A percentile compares a stretch with the other conserved stretches of the same genome.
Evolutionary conservation across 306 rosid species (phyloP).

Genomic region (Acacia crassicarpa): DNA sequence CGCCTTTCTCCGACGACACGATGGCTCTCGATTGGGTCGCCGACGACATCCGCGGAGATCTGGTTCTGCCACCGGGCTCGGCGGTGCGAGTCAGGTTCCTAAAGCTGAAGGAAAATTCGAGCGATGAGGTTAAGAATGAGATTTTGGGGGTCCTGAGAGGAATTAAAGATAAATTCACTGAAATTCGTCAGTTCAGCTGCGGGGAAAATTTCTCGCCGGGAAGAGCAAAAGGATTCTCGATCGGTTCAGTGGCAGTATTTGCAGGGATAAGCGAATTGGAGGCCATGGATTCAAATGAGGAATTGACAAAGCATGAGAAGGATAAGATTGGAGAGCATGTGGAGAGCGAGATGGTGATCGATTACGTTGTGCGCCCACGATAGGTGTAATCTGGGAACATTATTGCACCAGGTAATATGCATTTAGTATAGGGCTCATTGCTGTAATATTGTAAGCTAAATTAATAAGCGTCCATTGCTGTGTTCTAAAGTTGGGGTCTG

Average conservation of each 20-base stretch:
- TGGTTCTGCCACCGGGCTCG: slow-evolving; percentile 38
- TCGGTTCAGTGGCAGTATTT: slow-evolving; percentile 60
- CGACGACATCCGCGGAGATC: slow-evolving; percentile 5
- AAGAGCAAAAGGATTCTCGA: slow-evolving; percentile 69
- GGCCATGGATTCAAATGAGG: slow-evolving; percentile 43
- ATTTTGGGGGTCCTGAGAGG: slow-evolving; percentile 49
- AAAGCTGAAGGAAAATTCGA: slow-evolving; percentile 59
- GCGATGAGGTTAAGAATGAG: slow-evolving; percentile 38
- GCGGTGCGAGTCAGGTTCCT: slow-evolving; percentile 50
- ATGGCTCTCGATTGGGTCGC: slow-evolving; percentile 81
- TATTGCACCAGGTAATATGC: slow-evolving; percentile 10
- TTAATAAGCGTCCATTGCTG: neutral
- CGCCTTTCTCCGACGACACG: slow-evolving; percentile 44
- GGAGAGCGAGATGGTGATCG: slow-evolving; percentile 48
- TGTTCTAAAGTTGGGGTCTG: neutral
- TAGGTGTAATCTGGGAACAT: slow-evolving; percentile 28
- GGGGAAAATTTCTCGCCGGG: slow-evolving; percentile 76
- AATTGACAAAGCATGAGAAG: slow-evolving; percentile 38
- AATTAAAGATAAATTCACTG: slow-evolving; percentile 37
- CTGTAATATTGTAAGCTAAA: neutral
- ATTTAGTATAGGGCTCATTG: neutral
- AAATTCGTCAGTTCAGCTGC: slow-evolving; percentile 40
- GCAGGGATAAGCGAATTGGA: slow-evolving; percentile 45
- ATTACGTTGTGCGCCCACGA: slow-evolving; percentile 43
- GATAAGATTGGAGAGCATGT: slow-evolving; percentile 56